Evolutionary conservation across 1,284 basidiomycete species (phyloP), one percentile per base, ranked within the genome.

Genomic region (Ganoderma meredithae): DNA sequence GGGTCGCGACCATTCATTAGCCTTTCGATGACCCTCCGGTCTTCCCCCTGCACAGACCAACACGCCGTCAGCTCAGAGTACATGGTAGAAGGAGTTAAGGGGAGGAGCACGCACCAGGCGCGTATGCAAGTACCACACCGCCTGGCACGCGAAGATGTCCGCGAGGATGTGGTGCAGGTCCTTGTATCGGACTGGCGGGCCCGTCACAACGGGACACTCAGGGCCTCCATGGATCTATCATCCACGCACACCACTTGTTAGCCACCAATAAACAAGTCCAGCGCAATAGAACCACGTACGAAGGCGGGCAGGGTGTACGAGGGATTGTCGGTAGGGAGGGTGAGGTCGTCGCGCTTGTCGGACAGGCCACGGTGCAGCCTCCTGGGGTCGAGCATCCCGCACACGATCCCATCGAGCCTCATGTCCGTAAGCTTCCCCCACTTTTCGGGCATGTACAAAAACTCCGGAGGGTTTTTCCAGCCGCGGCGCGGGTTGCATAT

Each of bases 111-210:
- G 52, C 10, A 55, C 52, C 27, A 55, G 27, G 25, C 31, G 31
- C 31, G 13, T 3, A 6, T 17, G 31, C 9, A 13, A 1, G 52
- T 17, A 55, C 52, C 52, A 55, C 27, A 55, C 52, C 15, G 31
- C 52, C 52, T 33, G 52, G 52, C 52, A 55, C 15, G 27, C 52
- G 15, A 55, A 19, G 31, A 55, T 31, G 31, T 55, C 52, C 52
- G 52, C 52, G 2, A 55, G 52, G 27, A 55, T 13, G 8, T 10
- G 12, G 3, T 31, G 52, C 52, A 55, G 52, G 52, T 6, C 17
- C 15, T 17, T 17, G 27, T 55, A 55, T 15, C 19, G 8, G 27
- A 27, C 19, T 17, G 15, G 15, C 13, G 15, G 15, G 15, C 2
- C 25, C 25, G 6, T 15, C 27, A 55, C 5, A 2, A 19, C 8